Evolutionary conservation across 768 basidiomycete species (phyloP).

Genomic region (Phaeolepiota aurea): DNA sequence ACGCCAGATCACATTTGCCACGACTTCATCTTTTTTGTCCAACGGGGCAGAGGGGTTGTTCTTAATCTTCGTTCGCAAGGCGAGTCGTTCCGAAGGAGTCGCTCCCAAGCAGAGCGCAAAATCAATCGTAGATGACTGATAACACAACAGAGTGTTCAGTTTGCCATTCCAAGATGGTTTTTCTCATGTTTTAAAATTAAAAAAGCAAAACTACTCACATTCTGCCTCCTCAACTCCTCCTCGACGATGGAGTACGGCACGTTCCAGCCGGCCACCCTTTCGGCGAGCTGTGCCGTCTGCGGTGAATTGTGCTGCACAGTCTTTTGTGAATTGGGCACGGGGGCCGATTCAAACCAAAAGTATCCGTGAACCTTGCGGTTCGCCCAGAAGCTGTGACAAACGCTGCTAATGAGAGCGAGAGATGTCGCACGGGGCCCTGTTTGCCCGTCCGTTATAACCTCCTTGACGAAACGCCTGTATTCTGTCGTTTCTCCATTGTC

Average conservation of each 20-base stretch:
- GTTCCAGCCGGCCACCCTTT: constrained; percentile 85
- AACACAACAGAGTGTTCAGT: constrained; percentile 3
- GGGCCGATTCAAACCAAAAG: constrained; percentile 69
- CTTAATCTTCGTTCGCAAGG: constrained; percentile 73
- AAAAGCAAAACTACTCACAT: constrained; percentile 61
- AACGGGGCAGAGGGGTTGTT: constrained; percentile 40
- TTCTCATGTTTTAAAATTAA: constrained; percentile 14
- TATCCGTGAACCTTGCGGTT: constrained; percentile 61
- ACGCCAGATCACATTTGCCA: constrained; percentile 97
- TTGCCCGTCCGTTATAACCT: constrained; percentile 91
- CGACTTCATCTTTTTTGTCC: constrained; percentile 97
- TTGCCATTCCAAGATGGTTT: constrained; percentile 16
- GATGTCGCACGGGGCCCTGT: constrained; percentile 90
- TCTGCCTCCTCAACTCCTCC: constrained; percentile 92
- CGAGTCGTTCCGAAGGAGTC: constrained; percentile 72
- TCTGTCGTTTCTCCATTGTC: constrained; percentile 95
- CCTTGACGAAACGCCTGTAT: constrained; percentile 91
- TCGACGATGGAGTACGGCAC: constrained; percentile 81
- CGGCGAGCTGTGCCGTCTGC: constrained; percentile 80
- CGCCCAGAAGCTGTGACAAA: constrained; percentile 74
- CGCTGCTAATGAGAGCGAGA: constrained; percentile 80
- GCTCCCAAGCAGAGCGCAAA: constrained; percentile 92
- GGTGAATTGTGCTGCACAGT: constrained; percentile 62
- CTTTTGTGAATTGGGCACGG: constrained; percentile 41
- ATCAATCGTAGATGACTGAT: constrained; percentile 93